Evolutionary conservation across 2,329 filamentous ascomycete species (phyloP), one percentile per base, ranked within the genome.

Genomic region (Cladosporium phlei): DNA sequence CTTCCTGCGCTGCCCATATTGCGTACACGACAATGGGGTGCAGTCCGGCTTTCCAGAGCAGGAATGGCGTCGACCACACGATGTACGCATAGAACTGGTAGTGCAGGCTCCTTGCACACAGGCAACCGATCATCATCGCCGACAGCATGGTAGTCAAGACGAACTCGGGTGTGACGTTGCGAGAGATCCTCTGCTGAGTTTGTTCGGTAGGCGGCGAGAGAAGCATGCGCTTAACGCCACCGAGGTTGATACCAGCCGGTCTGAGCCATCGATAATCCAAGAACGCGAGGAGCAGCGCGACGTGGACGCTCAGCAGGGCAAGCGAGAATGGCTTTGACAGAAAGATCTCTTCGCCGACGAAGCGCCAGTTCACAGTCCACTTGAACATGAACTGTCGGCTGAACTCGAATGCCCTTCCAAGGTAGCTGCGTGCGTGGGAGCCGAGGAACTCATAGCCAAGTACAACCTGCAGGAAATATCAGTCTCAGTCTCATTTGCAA

Each of bases 281-380:
- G 64, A 95, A 95, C 27, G 78, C 63, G 20, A 73, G 57, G 19
- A 96, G 74, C n/a, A 89, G 72, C 7, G 71, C 64, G 20, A 73
- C 71, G 63, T 96, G 88, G 46, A 79, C 61, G 2, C 67, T 73
- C 20, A 95, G 73, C 40, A 96, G 74, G 11, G 69, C 66, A 14
- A 83, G 57, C 20, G 88, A 80, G 62, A 95, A 94, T 2, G 70
- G 64, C 50, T 71, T 78, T 55, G 81, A 85, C 37, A 94, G 76
- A 59, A 98, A 98, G 0, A 71, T 67, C 5, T 86, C 79, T 67
- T 96, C 89, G 12, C 86, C 83, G n/a, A 96, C 69, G 64, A 97
- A 97, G 45, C 90, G 82, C 93, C 93, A 98, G 67, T 98, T 98
- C 56, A 98, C 93, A 0, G 93, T 98, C 93, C 93, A 98, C 69